These are phyloP conservation scores for Colletotrichum scovillei DNA, from an alignment of 2,329 filamentous ascomycete genomes.

Conservation along the genomic window DNA sequence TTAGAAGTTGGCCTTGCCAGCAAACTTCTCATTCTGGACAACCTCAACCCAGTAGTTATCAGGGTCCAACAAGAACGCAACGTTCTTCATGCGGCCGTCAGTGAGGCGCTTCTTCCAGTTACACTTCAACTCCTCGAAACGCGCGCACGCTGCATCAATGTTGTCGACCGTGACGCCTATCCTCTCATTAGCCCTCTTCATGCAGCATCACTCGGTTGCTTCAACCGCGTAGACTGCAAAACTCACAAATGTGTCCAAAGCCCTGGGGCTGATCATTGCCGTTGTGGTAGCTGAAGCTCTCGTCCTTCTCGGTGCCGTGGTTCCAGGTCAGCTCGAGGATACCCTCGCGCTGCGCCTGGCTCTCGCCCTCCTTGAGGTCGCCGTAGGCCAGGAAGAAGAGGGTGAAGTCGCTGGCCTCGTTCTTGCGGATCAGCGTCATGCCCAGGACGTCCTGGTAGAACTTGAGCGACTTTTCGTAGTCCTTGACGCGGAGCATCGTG, in stretches of 20 bases:
- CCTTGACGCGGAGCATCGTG: conserved; percentile 95
- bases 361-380: conserved; percentile 59
- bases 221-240: too few relatives aligned
- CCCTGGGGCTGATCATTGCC: conserved; percentile 93
- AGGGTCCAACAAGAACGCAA: conserved; percentile 91
- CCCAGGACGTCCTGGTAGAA: conserved; percentile 90
- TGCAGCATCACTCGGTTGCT: background rate
- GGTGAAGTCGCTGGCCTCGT: conserved; percentile 82
- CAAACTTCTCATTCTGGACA: conserved; percentile 81
- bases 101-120: conserved; percentile 96
- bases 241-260: conserved; percentile 89
- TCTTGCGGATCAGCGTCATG: conserved; percentile 83
- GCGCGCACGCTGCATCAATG: conserved; percentile 85
- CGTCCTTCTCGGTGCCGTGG: conserved; percentile 86
- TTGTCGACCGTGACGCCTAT: conserved; percentile 85
- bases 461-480: conserved; percentile 76
- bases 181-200: background rate
- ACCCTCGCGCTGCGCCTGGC: conserved; percentile 79
- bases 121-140: conserved; percentile 84
- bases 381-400: conserved; percentile 93
- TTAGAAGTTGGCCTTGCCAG: conserved; percentile 64
- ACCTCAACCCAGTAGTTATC: conserved; percentile 87
- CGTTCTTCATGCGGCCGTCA: conserved; percentile 91
- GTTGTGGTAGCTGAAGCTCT: conserved; percentile 87
- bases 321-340: conserved; percentile 92